phyloP scores from a whole-genome alignment of 371 early-diverging fungal genomes.

The Mucor sp. region DNA sequence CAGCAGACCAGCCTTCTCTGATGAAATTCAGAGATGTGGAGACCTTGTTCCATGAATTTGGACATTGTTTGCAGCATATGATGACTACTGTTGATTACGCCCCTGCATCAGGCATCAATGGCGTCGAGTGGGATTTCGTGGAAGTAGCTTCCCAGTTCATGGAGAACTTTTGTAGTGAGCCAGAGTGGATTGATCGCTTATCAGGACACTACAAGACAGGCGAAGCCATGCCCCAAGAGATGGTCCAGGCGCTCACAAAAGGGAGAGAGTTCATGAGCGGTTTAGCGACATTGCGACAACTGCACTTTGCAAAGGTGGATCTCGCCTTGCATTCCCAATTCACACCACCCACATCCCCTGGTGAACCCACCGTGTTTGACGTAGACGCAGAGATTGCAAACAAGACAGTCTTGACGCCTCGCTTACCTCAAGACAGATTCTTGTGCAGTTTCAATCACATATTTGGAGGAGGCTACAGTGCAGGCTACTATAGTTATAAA shows the following conservation, averaged over 20 bases:
- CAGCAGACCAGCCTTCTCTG: constrained; percentile 51
- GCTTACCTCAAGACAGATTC: constrained; percentile 60
- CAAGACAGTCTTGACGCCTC: constrained; percentile 50
- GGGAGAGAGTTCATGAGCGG: constrained; percentile 60
- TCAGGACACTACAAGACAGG: constrained; percentile 62
- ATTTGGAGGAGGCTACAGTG: constrained; percentile 67
- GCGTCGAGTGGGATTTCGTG: constrained; percentile 68
- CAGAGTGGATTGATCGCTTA: constrained; percentile 56
- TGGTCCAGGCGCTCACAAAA: constrained; percentile 57
- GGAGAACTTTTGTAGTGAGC: constrained; percentile 72
- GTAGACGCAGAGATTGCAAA: constrained; percentile 58
- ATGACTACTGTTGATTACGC: constrained; percentile 68
- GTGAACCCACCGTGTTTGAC: constrained; percentile 56
- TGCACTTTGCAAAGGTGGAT: constrained; percentile 66
- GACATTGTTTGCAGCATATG: constrained; percentile 73
- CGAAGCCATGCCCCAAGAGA: constrained; percentile 63
- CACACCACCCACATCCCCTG: constrained; percentile 25
- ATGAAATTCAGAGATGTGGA: constrained; percentile 71
- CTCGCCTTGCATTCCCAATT: constrained; percentile 61
- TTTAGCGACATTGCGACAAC: constrained; percentile 61
- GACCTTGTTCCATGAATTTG: constrained; percentile 73
- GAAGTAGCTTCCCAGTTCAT: constrained; percentile 73
- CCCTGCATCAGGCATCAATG: constrained; percentile 70
- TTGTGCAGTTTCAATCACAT: constrained; percentile 68
- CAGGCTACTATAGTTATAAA: constrained; percentile 73